Evolutionary conservation across 2,329 filamentous ascomycete species (phyloP).

Genomic region (Fusarium setosum): DNA sequence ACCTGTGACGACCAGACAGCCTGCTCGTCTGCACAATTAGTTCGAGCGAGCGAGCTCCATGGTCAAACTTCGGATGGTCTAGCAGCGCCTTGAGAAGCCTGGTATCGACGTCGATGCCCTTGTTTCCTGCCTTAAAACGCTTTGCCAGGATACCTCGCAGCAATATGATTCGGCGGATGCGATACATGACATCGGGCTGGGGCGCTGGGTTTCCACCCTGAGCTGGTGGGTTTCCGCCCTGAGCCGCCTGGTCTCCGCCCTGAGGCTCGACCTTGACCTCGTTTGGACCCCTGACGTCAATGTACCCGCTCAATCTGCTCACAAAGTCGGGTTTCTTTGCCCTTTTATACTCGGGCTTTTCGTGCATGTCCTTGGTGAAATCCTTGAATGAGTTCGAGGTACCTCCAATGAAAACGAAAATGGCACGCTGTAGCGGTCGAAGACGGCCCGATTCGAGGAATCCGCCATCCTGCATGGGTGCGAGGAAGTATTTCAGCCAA

Average conservation of each 20-base stretch:
- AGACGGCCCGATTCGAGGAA: not conserved
- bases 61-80: not conserved
- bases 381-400: not conserved
- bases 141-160: not conserved
- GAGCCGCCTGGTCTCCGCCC: too few relatives aligned
- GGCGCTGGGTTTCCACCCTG: too few relatives aligned
- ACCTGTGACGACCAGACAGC: not conserved
- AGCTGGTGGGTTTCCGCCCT: too few relatives aligned
- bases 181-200: not conserved
- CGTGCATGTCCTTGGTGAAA: not conserved
- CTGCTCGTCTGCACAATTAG: not conserved
- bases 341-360: too few relatives aligned
- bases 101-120: not conserved
- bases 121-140: not conserved
- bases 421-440: not conserved
- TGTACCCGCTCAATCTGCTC: constrained; percentile 1
- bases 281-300: not conserved
- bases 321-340: constrained; percentile 3
- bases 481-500: not conserved
- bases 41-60: not conserved
- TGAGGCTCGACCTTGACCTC: too few relatives aligned
- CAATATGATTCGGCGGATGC: not conserved
- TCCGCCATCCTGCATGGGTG: not conserved
- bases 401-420: not conserved
- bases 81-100: not conserved